A percentile compares a stretch with the other conserved stretches of the same genome.
phyloP scores from a whole-genome alignment of 1,284 basidiomycete species.

The Exobasidium cylindrosporum region DNA sequence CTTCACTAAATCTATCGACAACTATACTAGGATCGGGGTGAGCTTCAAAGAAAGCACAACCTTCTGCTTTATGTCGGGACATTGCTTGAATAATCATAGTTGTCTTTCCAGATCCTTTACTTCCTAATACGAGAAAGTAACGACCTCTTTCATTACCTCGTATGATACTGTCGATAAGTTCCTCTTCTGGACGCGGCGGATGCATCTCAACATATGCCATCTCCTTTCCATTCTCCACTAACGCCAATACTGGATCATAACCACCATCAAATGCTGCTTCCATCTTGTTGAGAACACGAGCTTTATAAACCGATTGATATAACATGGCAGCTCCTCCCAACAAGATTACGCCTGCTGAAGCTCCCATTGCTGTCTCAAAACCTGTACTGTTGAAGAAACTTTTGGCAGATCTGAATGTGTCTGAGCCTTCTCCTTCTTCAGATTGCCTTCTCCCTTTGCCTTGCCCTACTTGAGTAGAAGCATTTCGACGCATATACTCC shows the following conservation, averaged over 20 bases:
- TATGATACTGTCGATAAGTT: constrained; percentile 43
- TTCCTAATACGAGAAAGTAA: constrained; percentile 48
- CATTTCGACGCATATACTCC: no score
- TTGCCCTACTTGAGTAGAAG: not conserved
- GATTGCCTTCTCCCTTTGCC: not conserved
- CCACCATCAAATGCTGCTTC: constrained; percentile 45
- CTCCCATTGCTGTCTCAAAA: constrained; percentile 50
- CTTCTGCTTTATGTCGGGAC: constrained; percentile 38
- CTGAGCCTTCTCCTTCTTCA: not conserved
- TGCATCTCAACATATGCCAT: constrained; percentile 33
- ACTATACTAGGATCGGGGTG: constrained; percentile 41
- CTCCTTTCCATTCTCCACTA: constrained; percentile 37
- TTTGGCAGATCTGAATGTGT: not conserved
- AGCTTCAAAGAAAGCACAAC: constrained; percentile 48
- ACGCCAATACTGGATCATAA: constrained; percentile 45
- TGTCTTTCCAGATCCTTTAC: constrained; percentile 46
- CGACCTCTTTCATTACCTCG: constrained; percentile 41
- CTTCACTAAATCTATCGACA: constrained; percentile 46
- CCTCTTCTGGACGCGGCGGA: constrained; percentile 37
- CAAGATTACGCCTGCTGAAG: constrained; percentile 40
- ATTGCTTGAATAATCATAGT: constrained; percentile 48
- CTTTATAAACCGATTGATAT: constrained; percentile 48
- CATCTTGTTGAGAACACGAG: constrained; percentile 44
- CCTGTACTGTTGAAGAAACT: constrained; percentile 40
- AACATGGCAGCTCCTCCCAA: constrained; percentile 45